These are phyloP conservation scores for Exutisphaerella laricina DNA, from an alignment of 2,329 filamentous ascomycete genomes.

Conservation along the genomic window DNA sequence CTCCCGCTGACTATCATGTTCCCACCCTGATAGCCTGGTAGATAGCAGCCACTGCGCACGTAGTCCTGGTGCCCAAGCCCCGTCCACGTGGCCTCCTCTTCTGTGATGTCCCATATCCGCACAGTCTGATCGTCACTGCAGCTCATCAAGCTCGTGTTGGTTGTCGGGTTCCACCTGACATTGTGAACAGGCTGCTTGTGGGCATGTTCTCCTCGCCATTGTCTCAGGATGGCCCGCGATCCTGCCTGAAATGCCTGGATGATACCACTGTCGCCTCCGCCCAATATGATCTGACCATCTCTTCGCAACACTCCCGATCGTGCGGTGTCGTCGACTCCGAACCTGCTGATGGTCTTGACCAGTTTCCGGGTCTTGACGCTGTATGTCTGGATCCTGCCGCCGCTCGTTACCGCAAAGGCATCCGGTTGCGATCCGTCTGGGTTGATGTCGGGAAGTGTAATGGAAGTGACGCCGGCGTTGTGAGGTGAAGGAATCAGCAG, in stretches of 20 bases:
- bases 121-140: conserved; percentile 91
- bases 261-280: conserved; percentile 83
- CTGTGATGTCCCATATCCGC: conserved; percentile 86
- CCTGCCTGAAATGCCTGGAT: conserved; percentile 94
- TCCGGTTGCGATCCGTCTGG: conserved; percentile 45
- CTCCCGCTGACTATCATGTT: conserved; percentile 75
- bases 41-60: conserved; percentile 78
- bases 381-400: conserved; percentile 88
- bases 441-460: conserved; percentile 46
- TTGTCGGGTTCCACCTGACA: conserved; percentile 77
- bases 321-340: conserved; percentile 71
- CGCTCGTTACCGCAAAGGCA: conserved; percentile 89
- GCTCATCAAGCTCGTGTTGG: conserved; percentile 80
- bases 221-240: conserved; percentile 87
- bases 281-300: conserved; percentile 83
- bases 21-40: conserved; percentile 63
- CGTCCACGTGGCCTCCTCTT: conserved; percentile 65
- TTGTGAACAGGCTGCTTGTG: conserved; percentile 92
- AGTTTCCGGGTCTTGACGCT: conserved; percentile 87
- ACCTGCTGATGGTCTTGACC: conserved; percentile 88
- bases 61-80: conserved; percentile 90
- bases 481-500: conserved; percentile 86
- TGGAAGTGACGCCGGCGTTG: conserved; percentile 82
- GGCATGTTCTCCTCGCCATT: conserved; percentile 59
- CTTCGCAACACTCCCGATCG: conserved; percentile 82